A percentile compares a stretch with the other conserved stretches of the same genome.
phyloP scores from a whole-genome alignment of 2,329 filamentous ascomycete genomes.

The Cytospora piceicola region DNA sequence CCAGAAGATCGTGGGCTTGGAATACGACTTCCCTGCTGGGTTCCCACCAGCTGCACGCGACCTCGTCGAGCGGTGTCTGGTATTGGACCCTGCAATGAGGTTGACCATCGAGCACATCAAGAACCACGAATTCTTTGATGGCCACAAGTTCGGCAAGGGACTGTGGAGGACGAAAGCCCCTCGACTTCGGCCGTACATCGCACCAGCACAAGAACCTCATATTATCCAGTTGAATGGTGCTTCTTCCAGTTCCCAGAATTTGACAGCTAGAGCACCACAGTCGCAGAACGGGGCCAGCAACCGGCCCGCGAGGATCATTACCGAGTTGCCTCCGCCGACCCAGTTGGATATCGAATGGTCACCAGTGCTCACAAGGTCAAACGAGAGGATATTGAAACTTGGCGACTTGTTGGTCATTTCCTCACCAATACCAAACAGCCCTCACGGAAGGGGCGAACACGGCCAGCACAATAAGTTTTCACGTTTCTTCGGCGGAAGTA shows the following conservation, averaged over 20 bases:
- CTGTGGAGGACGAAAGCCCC: slow-evolving; percentile 92
- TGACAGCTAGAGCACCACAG: slow-evolving; percentile 40
- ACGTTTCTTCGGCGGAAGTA: slow-evolving; percentile 89
- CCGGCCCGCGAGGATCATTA: slow-evolving; percentile 81
- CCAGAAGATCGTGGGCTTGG: slow-evolving; percentile 93
- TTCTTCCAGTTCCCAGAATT: slow-evolving; percentile 38
- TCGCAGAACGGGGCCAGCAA: slow-evolving; percentile 48
- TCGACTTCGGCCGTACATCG: slow-evolving; percentile 79
- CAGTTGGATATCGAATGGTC: slow-evolving; percentile 99
- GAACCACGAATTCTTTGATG: slow-evolving; percentile 93
- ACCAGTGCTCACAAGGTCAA: slow-evolving; percentile 84
- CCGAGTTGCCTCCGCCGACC: slow-evolving; percentile 92
- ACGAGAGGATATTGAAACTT: slow-evolving; percentile 92
- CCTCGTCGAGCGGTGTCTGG: slow-evolving; percentile 85
- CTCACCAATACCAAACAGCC: slow-evolving; percentile 74
- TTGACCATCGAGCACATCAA: slow-evolving; percentile 95
- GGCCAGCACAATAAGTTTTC: slow-evolving; percentile 86
- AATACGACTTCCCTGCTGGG: slow-evolving; percentile 89
- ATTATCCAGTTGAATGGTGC: slow-evolving; percentile 73
- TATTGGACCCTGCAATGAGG: slow-evolving; percentile 82
- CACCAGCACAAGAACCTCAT: slow-evolving; percentile 73
- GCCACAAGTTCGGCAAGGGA: slow-evolving; percentile 78
- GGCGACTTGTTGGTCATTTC: slow-evolving; percentile 88
- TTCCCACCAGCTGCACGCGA: slow-evolving; percentile 88
- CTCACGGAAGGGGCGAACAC: slow-evolving; percentile 68